Evolutionary conservation across 2,329 filamentous ascomycete species (phyloP).

Genomic region (Epichloe gansuensis): DNA sequence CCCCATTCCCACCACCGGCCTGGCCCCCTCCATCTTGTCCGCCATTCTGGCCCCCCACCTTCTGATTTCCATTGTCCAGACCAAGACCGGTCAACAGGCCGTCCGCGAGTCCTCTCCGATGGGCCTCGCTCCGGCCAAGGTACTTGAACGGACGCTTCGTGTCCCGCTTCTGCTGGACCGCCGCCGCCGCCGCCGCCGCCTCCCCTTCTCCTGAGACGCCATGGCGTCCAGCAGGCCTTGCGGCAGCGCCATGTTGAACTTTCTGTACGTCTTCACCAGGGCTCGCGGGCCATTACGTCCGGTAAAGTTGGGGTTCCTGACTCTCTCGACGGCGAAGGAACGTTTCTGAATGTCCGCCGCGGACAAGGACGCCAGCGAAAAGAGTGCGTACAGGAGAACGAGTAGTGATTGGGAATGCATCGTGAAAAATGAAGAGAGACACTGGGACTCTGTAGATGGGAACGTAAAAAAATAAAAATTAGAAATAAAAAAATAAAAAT

Average conservation of each 20-base stretch:
- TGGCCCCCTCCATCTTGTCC: no score
- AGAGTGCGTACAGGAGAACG: slow-evolving; percentile 29
- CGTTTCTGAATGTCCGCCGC: slow-evolving; percentile 34
- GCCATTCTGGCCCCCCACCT: background rate
- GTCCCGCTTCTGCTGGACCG: background rate
- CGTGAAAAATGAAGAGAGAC: background rate
- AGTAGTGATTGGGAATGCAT: slow-evolving; percentile 10
- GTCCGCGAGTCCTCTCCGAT: background rate
- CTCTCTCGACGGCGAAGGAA: slow-evolving; percentile 50
- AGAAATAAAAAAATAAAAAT: no score
- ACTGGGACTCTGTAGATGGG: background rate
- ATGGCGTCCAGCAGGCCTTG: slow-evolving; percentile 28
- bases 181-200: background rate
- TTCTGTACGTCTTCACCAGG: slow-evolving; percentile 54
- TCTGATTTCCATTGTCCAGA: background rate
- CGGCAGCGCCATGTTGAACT: slow-evolving; percentile 47
- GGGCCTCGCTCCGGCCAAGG: background rate
- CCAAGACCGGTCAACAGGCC: background rate
- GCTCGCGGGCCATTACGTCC: slow-evolving; percentile 45
- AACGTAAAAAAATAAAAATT: no score
- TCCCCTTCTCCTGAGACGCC: slow-evolving; percentile 11
- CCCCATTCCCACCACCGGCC: background rate
- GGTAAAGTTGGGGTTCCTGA: slow-evolving; percentile 41
- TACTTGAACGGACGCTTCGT: background rate
- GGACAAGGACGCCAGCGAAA: slow-evolving; percentile 35